Conservation (phyloP, 1,284 basidiomycete genomes). For the Leccinum angustisporum region DNA sequence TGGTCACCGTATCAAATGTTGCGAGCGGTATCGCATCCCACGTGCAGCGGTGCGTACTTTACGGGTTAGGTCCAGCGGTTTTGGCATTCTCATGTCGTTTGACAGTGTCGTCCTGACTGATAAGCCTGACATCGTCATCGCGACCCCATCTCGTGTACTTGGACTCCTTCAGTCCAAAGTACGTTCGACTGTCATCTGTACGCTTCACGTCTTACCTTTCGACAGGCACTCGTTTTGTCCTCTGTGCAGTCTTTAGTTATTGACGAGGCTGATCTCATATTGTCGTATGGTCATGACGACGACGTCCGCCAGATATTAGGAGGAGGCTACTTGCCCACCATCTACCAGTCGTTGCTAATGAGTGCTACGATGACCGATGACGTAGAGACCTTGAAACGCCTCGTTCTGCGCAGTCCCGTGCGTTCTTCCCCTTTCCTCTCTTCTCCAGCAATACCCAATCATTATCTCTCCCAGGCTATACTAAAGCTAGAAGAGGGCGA, state of each 20-base stretch:
- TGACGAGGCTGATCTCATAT: slow-evolving; percentile 96
- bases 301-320: slow-evolving; percentile 84
- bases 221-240: slow-evolving; percentile 58
- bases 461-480: slow-evolving; percentile 60
- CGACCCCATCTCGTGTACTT: slow-evolving; percentile 87
- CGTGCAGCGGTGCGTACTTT: slow-evolving; percentile 64
- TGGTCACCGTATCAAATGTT: slow-evolving; percentile 78
- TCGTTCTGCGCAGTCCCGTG: slow-evolving; percentile 86
- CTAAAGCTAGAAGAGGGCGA: slow-evolving; percentile 84
- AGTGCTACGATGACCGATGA: slow-evolving; percentile 98
- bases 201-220: slow-evolving; percentile 3
- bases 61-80: neutral
- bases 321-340: slow-evolving; percentile 77
- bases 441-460: neutral
- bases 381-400: slow-evolving; percentile 87
- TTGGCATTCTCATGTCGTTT: slow-evolving; percentile 2
- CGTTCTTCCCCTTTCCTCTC: slow-evolving; percentile 27
- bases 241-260: slow-evolving; percentile 88
- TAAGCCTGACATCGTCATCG: slow-evolving; percentile 88
- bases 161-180: slow-evolving; percentile 80
- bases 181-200: neutral
- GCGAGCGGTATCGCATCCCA: slow-evolving; percentile 73
- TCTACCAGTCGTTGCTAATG: slow-evolving; percentile 96
- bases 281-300: slow-evolving; percentile 96
- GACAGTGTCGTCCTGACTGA: slow-evolving; percentile 79